Percentiles rank a stretch among this genome's conserved stretches.
These are phyloP conservation scores for Cutaneotrichosporon sp. DNA, from an alignment of 1,284 basidiomycete genomes.

Conservation along the genomic window DNA sequence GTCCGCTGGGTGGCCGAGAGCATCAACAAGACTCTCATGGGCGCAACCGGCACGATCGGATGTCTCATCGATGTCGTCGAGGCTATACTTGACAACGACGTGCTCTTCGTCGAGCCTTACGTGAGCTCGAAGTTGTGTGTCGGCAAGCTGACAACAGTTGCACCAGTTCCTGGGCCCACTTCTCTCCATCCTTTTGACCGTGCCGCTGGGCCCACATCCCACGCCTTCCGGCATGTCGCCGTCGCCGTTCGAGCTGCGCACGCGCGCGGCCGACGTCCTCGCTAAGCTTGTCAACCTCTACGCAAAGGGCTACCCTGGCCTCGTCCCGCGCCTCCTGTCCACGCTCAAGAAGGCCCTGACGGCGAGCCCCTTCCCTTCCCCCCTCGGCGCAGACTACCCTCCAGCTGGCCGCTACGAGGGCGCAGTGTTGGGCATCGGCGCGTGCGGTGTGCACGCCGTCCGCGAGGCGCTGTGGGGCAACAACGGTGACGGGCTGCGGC, in stretches of 20 bases:
- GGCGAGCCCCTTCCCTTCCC: slow-evolving; percentile 46
- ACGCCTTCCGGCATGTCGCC: slow-evolving; percentile 35
- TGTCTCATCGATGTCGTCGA: slow-evolving; percentile 78
- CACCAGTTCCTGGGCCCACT: slow-evolving; percentile 95
- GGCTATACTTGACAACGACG: slow-evolving; percentile 77
- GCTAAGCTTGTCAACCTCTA: slow-evolving; percentile 64
- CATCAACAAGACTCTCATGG: slow-evolving; percentile 60
- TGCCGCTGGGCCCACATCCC: slow-evolving; percentile 61
- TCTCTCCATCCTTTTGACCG: slow-evolving; percentile 85
- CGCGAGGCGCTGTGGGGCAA: slow-evolving; percentile 64
- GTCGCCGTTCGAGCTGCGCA: slow-evolving; percentile 62
- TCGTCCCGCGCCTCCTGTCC: slow-evolving; percentile 70
- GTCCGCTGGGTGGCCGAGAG: slow-evolving; percentile 93
- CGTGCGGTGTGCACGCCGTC: slow-evolving; percentile 79
- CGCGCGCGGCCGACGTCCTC: slow-evolving; percentile 76
- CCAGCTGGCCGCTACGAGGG: slow-evolving; percentile 74
- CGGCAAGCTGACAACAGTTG: slow-evolving; percentile 61
- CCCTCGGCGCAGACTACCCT: slow-evolving; percentile 38
- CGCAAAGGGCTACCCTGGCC: slow-evolving; percentile 57
- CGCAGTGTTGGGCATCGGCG: slow-evolving; percentile 77
- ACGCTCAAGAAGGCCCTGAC: slow-evolving; percentile 81
- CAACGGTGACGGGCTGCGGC: slow-evolving; percentile 31
- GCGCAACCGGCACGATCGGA: slow-evolving; percentile 68
- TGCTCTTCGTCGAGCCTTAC: slow-evolving; percentile 94
- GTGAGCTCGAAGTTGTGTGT: slow-evolving; percentile 58